Evolutionary conservation across 176 grass and related monocot genomes (phyloP), one percentile per base, ranked within the genome.

Genomic region (Carex parvula): DNA sequence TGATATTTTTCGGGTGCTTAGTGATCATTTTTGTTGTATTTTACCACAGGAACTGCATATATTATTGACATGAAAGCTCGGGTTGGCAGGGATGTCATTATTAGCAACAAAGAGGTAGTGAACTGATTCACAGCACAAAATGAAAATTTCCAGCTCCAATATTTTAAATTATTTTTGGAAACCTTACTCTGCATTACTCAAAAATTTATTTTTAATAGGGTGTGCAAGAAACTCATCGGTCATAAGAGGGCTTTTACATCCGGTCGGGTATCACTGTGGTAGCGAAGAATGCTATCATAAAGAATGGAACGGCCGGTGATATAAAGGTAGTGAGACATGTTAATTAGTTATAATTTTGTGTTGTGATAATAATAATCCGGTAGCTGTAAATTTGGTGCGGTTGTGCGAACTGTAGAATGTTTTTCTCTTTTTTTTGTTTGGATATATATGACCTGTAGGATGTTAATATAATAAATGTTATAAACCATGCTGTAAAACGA

Each of bases 51-150:
- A 90, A 93, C 53, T 97, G 94, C 35, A 97, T n/a, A n/a, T n/a
- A n/a, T 97, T 64, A 91, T 97, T 5, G 94, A 97, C 79, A 91
- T 90, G 86, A 93, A 97, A 62, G 94, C 94, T 2, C 90, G 91
- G 67, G 84, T 97, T 0, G 91, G 94, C 0, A 90, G 74, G 81
- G 83, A 97, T 21, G 89, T 91, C 55, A 2, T 88, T 0, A 91
- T 93, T 12, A 18, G 58, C 50, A 97, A 93, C 83, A 84, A 79
- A 37, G 67, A 93, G 78, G 94, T 97, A 86, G 0, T 53, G 79
- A 33, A 62, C 11, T 72, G 9, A 74, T 82, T 16, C 3, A 15
- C 12, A 39, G n/a, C n/a, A n/a, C 10, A 14, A 8, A 4, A 3
- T 44, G 17, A 9, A 30, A 8, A 15, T 75, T 39, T 68, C 2